phyloP scores from a whole-genome alignment of 805 yeast species.

The Cyberlindnera samutprakarnensis region DNA sequence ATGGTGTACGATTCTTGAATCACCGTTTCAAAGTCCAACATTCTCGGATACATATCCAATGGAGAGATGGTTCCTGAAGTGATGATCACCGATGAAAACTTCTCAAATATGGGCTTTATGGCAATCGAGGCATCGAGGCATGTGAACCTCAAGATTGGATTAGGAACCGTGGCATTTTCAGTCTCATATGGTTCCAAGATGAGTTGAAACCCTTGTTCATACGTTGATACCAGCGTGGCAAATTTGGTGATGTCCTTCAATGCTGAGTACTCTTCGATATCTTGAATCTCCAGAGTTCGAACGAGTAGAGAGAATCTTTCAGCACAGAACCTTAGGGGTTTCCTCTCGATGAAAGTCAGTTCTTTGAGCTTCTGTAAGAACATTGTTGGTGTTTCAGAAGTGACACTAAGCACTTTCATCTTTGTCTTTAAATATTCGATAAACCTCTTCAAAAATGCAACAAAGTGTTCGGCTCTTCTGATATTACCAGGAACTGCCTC shows the following conservation, averaged over 20 bases:
- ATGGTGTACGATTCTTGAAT: constrained; percentile 92
- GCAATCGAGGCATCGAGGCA: constrained; percentile 98
- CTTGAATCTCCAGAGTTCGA: constrained; percentile 78
- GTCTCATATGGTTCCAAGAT: constrained; percentile 95
- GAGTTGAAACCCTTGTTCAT: constrained; percentile 85
- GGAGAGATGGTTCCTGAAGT: constrained; percentile 99
- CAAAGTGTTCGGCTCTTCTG: constrained; percentile 93
- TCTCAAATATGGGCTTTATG: constrained; percentile 91
- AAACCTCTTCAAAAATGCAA: constrained; percentile 85
- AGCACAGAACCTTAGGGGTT: constrained; percentile 87
- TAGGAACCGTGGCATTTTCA: constrained; percentile 90
- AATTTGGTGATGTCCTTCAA: constrained; percentile 93
- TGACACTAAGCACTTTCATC: constrained; percentile 95
- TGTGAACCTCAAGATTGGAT: constrained; percentile 87
- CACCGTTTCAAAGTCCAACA: constrained; percentile 90
- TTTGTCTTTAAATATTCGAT: constrained; percentile 93
- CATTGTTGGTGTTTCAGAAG: constrained; percentile 94
- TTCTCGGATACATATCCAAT: constrained; percentile 95
- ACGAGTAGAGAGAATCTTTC: constrained; percentile 86
- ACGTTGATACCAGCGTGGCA: constrained; percentile 93
- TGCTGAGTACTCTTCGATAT: constrained; percentile 88
- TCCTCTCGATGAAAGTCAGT: constrained; percentile 83
- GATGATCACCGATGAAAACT: constrained; percentile 85
- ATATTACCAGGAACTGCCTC: constrained; percentile 98
- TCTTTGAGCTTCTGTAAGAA: constrained; percentile 91